phyloP scores from a whole-genome alignment of 2,329 filamentous ascomycete genomes.

The Alternaria infectoria region DNA sequence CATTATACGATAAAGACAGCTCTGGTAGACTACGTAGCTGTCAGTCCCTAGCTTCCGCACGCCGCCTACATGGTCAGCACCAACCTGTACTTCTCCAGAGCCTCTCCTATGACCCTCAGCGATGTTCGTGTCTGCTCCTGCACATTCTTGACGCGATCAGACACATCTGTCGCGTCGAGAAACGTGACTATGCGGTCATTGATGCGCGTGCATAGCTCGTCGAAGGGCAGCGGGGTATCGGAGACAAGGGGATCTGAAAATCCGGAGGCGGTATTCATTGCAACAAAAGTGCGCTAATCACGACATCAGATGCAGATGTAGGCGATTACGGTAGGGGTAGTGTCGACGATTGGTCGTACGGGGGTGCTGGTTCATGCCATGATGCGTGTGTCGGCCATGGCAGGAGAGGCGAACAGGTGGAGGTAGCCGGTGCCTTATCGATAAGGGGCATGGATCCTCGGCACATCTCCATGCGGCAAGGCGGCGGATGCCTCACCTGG shows the following conservation, averaged over 20 bases:
- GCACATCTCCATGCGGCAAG: constrained; percentile 18
- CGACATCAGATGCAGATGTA: constrained; percentile 41
- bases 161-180: constrained; percentile 64
- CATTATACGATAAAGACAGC: constrained; percentile 93
- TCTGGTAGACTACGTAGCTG: constrained; percentile 67
- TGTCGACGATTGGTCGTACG: constrained; percentile 24
- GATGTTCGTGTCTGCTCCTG: constrained; percentile 78
- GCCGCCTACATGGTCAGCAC: constrained; percentile 34
- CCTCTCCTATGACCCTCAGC: constrained; percentile 75
- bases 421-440: constrained; percentile 25
- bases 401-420: constrained; percentile 22
- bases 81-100: constrained; percentile 77
- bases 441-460: constrained; percentile 23
- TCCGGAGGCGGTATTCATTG: constrained; percentile 45
- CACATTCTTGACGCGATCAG: constrained; percentile 65
- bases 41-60: constrained; percentile 23
- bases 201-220: constrained; percentile 57
- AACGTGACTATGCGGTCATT: constrained; percentile 69
- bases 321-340: constrained; percentile 13
- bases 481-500: constrained; percentile 13
- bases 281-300: constrained; percentile 38
- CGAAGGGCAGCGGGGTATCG: constrained; percentile 56
- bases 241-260: constrained; percentile 44
- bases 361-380: constrained; percentile 30
- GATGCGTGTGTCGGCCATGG: constrained; percentile 22